Base-by-base conservation (phyloP, 495 filamentous ascomycete species). In the Ascobolus immersus region DNA sequence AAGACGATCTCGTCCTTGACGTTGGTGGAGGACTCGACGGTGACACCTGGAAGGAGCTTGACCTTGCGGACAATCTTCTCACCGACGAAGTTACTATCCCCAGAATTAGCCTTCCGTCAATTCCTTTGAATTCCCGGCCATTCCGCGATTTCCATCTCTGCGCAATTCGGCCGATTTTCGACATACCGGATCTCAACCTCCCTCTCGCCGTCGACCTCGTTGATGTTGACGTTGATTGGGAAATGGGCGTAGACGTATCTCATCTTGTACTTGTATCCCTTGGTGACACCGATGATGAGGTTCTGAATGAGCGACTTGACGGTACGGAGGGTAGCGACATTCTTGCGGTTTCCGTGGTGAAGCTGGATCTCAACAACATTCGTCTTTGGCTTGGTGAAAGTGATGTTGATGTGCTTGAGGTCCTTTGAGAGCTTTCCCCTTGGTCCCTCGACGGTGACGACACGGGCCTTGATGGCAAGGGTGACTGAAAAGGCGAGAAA, bases 241-340 rank as follows among this genome's bases (percentile, higher is more conserved):
- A 96, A 96, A 71, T 96, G 86, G 49, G 86, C 86, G 58, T 96
- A 96, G 61, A 96, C 86, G 61, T 96, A 96, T 45, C 86, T 77
- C 86, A 96, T 94, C 76, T 94, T 96, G 76, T 96, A 96, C 65
- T 84, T 84, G 77, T 76, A 96, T 41, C 86, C 86, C 63, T 76
- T 82, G 53, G 89, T 96, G 40, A 96, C 86, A 58, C 86, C 86
- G 53, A 79, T 73, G 60, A 94, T 77, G 57, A 96, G 49, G 72
- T 96, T 96, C 69, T 86, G 76, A 66, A 96, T 91, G 57, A 94
- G 50, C 37, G 81, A 80, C 48, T 76, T 76, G 70, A 96, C 86
- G 49, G 86, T 96, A 49, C 86, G 84, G 53, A 96, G 78, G 40
- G 86, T 77, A 56, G 86, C 86, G 51, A 96, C 73, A 55, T 78